Conservation (phyloP, 2,329 filamentous ascomycete species). For the Penicillium expansum region DNA sequence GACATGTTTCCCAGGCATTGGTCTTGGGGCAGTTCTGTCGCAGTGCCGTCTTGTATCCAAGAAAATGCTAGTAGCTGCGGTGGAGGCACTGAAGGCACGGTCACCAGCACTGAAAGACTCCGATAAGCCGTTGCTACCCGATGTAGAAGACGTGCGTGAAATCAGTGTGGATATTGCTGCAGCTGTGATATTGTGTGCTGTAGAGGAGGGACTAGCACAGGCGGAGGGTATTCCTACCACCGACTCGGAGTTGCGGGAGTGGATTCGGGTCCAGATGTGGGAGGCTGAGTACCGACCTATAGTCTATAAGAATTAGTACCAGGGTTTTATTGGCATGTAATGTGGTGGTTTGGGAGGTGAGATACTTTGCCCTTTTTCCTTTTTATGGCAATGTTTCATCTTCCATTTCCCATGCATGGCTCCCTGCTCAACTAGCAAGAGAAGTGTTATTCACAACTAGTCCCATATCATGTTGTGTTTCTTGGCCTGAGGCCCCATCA, state of each 20-base stretch:
- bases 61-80: conserved; percentile 77
- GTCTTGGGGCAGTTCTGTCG: conserved; percentile 71
- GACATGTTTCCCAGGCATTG: conserved; percentile 81
- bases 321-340: no score
- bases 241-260: conserved; percentile 37
- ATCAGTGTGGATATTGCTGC: conserved; percentile 76
- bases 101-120: conserved; percentile 68
- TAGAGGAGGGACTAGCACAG: conserved; percentile 66
- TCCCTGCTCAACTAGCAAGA: neutral
- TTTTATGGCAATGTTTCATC: neutral
- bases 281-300: conserved; percentile 38
- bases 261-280: conserved; percentile 46
- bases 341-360: neutral
- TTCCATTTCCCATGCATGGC: neutral
- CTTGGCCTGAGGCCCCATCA: no score
- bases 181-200: conserved; percentile 69
- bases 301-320: conserved; percentile 6
- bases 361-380: neutral
- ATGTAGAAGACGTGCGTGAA: conserved; percentile 69
- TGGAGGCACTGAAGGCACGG: conserved; percentile 67
- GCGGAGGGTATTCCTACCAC: conserved; percentile 61
- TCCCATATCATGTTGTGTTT: no score
- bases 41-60: conserved; percentile 67
- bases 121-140: conserved; percentile 68
- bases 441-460: no score